A percentile compares a stretch with the other conserved stretches of the same genome.
Conservation (phyloP, 768 basidiomycete species). For the Hysterangium stoloniferum region DNA sequence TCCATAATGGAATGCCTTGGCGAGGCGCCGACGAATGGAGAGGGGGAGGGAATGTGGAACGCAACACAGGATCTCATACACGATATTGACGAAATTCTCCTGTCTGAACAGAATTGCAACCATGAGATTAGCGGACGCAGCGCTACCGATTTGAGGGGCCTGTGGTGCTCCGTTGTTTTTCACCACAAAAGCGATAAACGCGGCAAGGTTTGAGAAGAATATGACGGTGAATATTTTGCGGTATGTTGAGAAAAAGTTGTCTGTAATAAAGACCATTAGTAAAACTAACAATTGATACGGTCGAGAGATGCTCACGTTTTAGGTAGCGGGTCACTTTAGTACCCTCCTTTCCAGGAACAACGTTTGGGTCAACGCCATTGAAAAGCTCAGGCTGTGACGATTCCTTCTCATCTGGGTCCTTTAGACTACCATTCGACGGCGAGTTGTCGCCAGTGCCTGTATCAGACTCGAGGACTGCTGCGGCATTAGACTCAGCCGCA, state of each 20-base stretch:
- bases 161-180: conserved; percentile 27
- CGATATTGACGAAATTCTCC: conserved; percentile 52
- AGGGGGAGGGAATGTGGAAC: conserved; percentile 26
- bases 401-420: too few species aligned
- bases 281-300: too few species aligned
- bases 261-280: too few species aligned
- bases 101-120: conserved; percentile 42
- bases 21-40: conserved; percentile 42
- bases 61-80: conserved; percentile 44
- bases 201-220: conserved; percentile 41
- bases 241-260: conserved; percentile 50
- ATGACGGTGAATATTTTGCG: conserved; percentile 47
- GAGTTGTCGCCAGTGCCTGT: too few species aligned
- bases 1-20: conserved; percentile 52
- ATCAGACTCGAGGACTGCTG: too few species aligned
- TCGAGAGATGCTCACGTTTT: too few species aligned
- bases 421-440: too few species aligned
- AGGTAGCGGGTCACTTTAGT: too few species aligned
- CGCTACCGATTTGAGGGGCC: conserved; percentile 30
- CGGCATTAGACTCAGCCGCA: too few species aligned
- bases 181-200: conserved; percentile 35
- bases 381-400: too few species aligned
- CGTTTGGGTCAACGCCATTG: too few species aligned
- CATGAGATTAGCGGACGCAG: conserved; percentile 42
- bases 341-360: too few species aligned